Conservation (phyloP, 257 asterid species). For the Apocynum venetum region DNA sequence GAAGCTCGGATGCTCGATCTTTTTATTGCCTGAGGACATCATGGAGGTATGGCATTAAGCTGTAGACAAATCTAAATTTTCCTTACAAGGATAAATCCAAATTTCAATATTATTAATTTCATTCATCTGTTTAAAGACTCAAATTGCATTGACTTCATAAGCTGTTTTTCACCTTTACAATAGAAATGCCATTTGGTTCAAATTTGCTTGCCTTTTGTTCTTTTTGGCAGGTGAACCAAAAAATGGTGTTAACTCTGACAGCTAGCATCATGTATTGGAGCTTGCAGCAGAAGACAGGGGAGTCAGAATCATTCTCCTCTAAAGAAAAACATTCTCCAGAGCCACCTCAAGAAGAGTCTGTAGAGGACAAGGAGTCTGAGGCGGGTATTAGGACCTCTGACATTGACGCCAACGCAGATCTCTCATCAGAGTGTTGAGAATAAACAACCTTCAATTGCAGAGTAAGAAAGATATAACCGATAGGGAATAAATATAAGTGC, state of each 20-base stretch:
- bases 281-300: constrained; percentile 42
- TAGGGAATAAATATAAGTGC: constrained; percentile 8
- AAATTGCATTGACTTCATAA: too few relatives aligned
- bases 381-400: not conserved
- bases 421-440: not conserved
- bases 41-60: constrained; percentile 31
- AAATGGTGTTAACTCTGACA: constrained; percentile 72
- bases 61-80: not conserved
- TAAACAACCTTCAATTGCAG: constrained; percentile 2
- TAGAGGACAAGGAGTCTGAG: constrained; percentile 4
- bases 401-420: not conserved
- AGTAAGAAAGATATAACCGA: not conserved
- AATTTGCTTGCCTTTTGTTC: not conserved
- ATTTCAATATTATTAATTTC: not conserved
- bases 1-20: constrained; percentile 50
- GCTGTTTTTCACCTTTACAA: too few relatives aligned
- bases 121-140: not conserved
- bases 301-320: constrained; percentile 16
- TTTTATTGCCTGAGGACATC: constrained; percentile 48
- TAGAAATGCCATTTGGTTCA: not conserved
- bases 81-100: not conserved
- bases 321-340: not conserved
- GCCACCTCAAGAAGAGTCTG: not conserved
- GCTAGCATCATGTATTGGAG: constrained; percentile 95
- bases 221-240: constrained; percentile 66